phyloP scores from a whole-genome alignment of 306 rosid species.

The Herpetospermum pedunculosum region DNA sequence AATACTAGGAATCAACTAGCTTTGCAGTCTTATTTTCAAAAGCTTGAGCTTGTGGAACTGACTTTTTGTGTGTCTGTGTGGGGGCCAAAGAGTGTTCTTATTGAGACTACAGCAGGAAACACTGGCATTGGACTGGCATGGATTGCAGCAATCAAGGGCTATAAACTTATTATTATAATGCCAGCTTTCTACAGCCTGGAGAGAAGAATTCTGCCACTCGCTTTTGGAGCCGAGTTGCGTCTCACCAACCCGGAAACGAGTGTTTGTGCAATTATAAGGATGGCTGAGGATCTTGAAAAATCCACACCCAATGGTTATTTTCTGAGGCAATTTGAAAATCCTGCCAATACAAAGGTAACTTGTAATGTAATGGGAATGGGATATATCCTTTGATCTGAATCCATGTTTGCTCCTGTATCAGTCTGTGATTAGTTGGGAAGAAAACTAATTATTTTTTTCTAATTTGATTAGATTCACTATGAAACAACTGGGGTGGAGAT shows the following conservation, averaged over 20 bases:
- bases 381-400: not conserved
- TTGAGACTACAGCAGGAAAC: slow-evolving; percentile 75
- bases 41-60: slow-evolving; percentile 12
- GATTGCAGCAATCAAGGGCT: slow-evolving; percentile 62
- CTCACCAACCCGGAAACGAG: slow-evolving; percentile 60
- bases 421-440: not conserved
- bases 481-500: slow-evolving; percentile 88
- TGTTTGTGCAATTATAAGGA: slow-evolving; percentile 28
- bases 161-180: slow-evolving; percentile 48
- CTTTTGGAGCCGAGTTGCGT: slow-evolving; percentile 72
- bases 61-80: slow-evolving; percentile 9
- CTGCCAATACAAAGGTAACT: slow-evolving; percentile 55
- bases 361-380: no score
- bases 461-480: slow-evolving; percentile 48
- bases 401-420: not conserved
- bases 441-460: not conserved
- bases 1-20: not conserved
- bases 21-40: slow-evolving; percentile 4
- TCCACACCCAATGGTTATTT: slow-evolving; percentile 38
- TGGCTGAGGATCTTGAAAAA: slow-evolving; percentile 39
- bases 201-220: slow-evolving; percentile 50
- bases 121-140: slow-evolving; percentile 82
- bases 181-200: slow-evolving; percentile 50
- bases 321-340: slow-evolving; percentile 54
- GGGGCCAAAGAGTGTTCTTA: slow-evolving; percentile 41